Percentiles rank a stretch among this genome's conserved stretches.
phyloP scores from a whole-genome alignment of 176 grass and related monocot species.

The Carex kokanica region DNA sequence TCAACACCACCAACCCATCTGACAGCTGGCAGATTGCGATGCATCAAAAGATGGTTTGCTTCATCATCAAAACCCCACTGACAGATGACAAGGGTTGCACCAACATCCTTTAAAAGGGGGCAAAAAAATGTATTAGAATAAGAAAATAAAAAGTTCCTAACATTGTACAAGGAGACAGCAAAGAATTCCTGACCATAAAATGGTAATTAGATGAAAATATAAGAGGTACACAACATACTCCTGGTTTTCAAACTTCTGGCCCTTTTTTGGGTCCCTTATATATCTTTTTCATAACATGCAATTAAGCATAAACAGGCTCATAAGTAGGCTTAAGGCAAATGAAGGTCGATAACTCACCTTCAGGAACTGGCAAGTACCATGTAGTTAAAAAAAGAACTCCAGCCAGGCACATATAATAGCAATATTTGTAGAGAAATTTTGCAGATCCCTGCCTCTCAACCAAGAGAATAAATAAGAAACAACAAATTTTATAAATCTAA shows the following conservation, averaged over 20 bases:
- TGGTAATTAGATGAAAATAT: not conserved
- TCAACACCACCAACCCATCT: constrained; percentile 99
- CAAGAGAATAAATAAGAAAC: not conserved
- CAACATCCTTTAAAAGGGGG: constrained; percentile 57
- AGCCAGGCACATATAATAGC: not conserved
- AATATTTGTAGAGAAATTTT: not conserved
- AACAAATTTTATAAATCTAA: constrained; percentile 21
- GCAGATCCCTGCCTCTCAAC: not conserved
- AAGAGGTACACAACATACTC: not conserved
- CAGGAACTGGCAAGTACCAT: not conserved
- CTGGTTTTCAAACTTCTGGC: not conserved
- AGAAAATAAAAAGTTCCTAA: not conserved
- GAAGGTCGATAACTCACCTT: not conserved
- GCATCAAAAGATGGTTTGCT: constrained; percentile 93
- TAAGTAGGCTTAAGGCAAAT: not conserved
- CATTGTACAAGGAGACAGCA: not conserved
- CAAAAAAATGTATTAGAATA: not conserved
- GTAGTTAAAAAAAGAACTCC: not conserved
- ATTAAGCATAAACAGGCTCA: not conserved
- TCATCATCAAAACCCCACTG: constrained; percentile 99
- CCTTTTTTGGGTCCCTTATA: no score
- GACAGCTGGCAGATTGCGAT: constrained; percentile 88
- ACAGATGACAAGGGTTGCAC: constrained; percentile 93
- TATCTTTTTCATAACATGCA: not conserved
- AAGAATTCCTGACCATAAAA: not conserved